Conservation (phyloP, 371 early-diverging fungal species). For the Vavraia culicis region DNA sequence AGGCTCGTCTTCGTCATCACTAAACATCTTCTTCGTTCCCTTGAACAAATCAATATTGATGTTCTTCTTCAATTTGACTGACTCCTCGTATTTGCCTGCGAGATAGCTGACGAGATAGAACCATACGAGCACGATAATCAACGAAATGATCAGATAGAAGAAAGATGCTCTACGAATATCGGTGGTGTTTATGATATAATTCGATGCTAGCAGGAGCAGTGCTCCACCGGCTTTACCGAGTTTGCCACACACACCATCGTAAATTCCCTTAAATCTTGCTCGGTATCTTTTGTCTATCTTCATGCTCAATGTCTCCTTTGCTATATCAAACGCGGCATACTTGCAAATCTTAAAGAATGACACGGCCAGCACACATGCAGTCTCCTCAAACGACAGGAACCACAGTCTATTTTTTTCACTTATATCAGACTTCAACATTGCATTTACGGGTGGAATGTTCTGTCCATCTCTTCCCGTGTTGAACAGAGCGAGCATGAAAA, state of each 20-base stretch:
- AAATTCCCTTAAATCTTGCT: conserved; percentile 42
- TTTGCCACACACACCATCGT: conserved; percentile 44
- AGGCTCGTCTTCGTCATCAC: conserved; percentile 2
- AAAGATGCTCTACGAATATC: conserved; percentile 35
- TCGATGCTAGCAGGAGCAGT: conserved; percentile 29
- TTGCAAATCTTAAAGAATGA: conserved; percentile 35
- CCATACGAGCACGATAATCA: conserved; percentile 35
- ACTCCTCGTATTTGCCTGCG: conserved; percentile 29
- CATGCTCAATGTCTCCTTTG: conserved; percentile 42
- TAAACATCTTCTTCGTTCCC: conserved; percentile 6
- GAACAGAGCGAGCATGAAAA: conserved; percentile 24
- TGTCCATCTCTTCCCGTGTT: conserved; percentile 20
- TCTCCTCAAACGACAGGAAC: too few species aligned
- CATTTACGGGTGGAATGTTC: conserved; percentile 12
- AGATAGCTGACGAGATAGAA: conserved; percentile 36
- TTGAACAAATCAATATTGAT: conserved; percentile 36
- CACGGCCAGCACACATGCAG: too few species aligned
- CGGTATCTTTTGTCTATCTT: conserved; percentile 38
- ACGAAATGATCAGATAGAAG: conserved; percentile 6
- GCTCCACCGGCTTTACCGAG: conserved; percentile 41
- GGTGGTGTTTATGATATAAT: conserved; percentile 15
- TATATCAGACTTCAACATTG: neutral
- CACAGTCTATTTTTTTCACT: too few species aligned
- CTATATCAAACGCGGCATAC: conserved; percentile 43
- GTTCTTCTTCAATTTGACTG: conserved; percentile 24